A percentile compares a stretch with the other conserved stretches of the same genome.
Evolutionary conservation across 768 basidiomycete genomes (phyloP).

Genomic region (Boletus barrowsii): DNA sequence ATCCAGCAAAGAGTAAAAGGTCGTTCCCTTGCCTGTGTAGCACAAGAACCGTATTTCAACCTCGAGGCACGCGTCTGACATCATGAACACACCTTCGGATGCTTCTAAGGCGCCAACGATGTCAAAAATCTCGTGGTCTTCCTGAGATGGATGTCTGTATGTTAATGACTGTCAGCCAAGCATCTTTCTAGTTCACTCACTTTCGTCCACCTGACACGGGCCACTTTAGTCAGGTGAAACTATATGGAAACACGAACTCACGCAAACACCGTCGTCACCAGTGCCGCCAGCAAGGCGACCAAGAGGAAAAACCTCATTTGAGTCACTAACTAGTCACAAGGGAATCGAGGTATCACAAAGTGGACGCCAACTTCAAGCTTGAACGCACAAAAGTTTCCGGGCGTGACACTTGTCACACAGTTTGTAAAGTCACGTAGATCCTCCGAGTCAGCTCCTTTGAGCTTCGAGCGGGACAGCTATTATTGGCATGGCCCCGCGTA

Average conservation of each 20-base stretch:
- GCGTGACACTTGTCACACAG: background rate
- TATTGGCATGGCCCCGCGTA: constrained; percentile 51
- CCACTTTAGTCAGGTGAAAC: background rate
- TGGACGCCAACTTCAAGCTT: background rate
- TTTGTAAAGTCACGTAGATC: constrained; percentile 11
- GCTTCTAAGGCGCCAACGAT: constrained; percentile 77
- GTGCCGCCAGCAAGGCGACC: constrained; percentile 47
- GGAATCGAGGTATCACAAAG: background rate
- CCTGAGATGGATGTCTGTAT: constrained; percentile 39
- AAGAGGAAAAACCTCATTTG: constrained; percentile 51
- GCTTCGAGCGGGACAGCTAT: no score
- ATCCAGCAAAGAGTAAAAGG: constrained; percentile 93
- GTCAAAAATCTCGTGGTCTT: constrained; percentile 97
- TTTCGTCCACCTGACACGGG: constrained; percentile 64
- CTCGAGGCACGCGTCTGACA: background rate
- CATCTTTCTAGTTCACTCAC: constrained; percentile 31
- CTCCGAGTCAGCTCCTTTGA: background rate
- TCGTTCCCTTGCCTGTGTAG: constrained; percentile 75
- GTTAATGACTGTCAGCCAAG: constrained; percentile 5
- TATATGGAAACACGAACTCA: constrained; percentile 40
- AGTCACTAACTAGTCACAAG: background rate
- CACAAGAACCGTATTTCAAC: constrained; percentile 1
- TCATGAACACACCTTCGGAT: constrained; percentile 60
- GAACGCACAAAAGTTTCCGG: background rate
- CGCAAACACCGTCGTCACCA: constrained; percentile 56